phyloP scores from a whole-genome alignment of 306 rosid genomes.

The Mimosa bimucronata region DNA sequence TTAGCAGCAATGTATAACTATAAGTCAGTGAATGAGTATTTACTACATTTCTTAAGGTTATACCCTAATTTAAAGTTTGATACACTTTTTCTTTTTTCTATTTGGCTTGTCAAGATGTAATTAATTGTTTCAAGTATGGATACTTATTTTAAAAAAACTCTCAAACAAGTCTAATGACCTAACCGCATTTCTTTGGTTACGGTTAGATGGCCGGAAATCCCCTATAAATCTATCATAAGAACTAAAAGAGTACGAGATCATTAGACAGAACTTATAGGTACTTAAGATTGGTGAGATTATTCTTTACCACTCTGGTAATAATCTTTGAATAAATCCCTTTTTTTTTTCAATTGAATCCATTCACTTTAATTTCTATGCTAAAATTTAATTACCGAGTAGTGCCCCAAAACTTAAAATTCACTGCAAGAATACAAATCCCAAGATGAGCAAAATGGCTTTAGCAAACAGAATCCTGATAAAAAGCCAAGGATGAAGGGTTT shows the following conservation, averaged over 20 bases:
- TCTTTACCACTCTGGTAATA: no score
- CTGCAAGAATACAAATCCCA: background rate
- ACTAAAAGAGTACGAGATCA: background rate
- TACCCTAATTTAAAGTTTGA: background rate
- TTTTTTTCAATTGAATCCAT: no score
- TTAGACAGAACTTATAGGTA: no score
- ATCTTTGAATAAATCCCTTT: background rate
- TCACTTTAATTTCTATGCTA: no score
- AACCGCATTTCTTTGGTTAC: no score
- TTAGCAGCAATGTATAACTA: no score
- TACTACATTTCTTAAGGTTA: background rate
- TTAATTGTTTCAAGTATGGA: background rate
- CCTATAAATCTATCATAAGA: no score
- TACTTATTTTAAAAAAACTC: no score
- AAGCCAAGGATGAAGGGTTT: slow-evolving; percentile 55
- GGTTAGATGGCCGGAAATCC: no score
- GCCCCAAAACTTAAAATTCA: background rate
- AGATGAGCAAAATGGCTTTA: background rate
- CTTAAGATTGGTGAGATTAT: background rate
- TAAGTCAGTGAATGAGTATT: background rate
- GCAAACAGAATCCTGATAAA: slow-evolving; percentile 61
- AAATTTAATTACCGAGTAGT: background rate
- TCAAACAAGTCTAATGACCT: background rate
- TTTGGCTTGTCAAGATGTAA: background rate
- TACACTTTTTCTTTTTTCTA: no score